These are phyloP conservation scores for Nakataea oryzae DNA, from an alignment of 2,329 filamentous ascomycete species.

Conservation along the genomic window DNA sequence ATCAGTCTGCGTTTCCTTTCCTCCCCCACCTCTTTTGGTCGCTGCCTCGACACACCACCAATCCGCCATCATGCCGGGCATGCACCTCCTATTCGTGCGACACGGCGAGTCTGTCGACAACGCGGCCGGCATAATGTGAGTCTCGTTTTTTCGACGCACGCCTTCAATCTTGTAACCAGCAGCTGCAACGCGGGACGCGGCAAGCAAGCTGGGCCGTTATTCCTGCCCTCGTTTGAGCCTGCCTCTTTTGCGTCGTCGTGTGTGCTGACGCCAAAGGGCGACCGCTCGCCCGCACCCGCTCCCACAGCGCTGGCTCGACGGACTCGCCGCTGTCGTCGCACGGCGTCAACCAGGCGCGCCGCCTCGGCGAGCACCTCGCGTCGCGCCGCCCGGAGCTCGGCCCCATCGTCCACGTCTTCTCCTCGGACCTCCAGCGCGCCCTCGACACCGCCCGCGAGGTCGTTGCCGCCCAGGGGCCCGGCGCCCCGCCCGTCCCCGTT, in stretches of 20 bases:
- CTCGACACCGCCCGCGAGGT: conserved; percentile 60
- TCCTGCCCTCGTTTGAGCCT: conserved; percentile 3
- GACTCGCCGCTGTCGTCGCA: conserved; percentile 76
- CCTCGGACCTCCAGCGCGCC: conserved; percentile 69
- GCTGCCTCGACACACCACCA: not conserved
- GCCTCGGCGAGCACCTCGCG: conserved; percentile 55
- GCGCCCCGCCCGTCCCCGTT: not conserved
- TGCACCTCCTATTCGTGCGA: conserved; percentile 67
- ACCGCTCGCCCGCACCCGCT: too few species aligned
- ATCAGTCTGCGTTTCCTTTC: not conserved
- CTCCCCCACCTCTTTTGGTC: not conserved
- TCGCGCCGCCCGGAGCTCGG: conserved; percentile 14
- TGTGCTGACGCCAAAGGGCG: not conserved
- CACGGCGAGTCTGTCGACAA: conserved; percentile 91
- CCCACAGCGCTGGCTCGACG: conserved; percentile 60
- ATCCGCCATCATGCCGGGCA: conserved; percentile 15
- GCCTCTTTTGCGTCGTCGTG: too few species aligned
- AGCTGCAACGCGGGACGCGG: not conserved
- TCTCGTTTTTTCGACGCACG: not conserved
- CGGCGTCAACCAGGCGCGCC: conserved; percentile 67
- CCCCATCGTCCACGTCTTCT: conserved; percentile 54
- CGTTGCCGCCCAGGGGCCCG: conserved; percentile 36
- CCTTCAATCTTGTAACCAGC: too few species aligned
- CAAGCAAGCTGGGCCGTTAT: not conserved
- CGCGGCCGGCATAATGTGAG: conserved; percentile 48